phyloP scores from a whole-genome alignment of 2,329 filamentous ascomycete species.

The Onygena corvina region DNA sequence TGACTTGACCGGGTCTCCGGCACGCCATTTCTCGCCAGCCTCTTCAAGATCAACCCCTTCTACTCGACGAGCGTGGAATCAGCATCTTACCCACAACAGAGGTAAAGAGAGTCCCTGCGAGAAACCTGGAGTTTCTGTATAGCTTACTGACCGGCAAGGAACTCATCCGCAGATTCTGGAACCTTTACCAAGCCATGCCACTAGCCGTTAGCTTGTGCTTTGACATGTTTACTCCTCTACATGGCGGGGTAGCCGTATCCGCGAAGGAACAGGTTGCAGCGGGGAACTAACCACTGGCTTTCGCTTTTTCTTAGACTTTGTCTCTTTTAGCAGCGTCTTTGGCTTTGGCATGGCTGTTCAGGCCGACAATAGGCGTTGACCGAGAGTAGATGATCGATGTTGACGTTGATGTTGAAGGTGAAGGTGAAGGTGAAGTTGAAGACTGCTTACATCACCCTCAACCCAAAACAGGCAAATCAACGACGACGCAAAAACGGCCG shows the following conservation, averaged over 20 bases:
- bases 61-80: constrained; percentile 16
- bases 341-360: constrained; percentile 30
- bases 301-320: constrained; percentile 34
- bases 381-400: too few relatives aligned
- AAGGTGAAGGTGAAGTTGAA: neutral
- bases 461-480: constrained; percentile 2
- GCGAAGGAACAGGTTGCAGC: too few relatives aligned
- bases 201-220: constrained; percentile 8
- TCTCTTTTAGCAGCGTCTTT: constrained; percentile 31
- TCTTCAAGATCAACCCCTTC: constrained; percentile 58
- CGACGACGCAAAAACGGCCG: too few relatives aligned
- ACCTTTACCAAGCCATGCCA: constrained; percentile 14
- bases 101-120: too few relatives aligned
- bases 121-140: neutral
- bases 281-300: constrained; percentile 30
- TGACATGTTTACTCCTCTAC: neutral
- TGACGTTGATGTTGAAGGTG: neutral
- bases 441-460: neutral
- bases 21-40: constrained; percentile 62
- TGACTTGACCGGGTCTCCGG: constrained; percentile 55
- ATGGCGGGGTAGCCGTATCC: neutral
- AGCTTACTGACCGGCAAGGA: constrained; percentile 42
- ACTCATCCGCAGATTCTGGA: constrained; percentile 55
- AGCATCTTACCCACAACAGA: neutral
- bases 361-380: too few relatives aligned